Conservation (phyloP, 345 rosid species). For the Eucalyptus marginata region DNA sequence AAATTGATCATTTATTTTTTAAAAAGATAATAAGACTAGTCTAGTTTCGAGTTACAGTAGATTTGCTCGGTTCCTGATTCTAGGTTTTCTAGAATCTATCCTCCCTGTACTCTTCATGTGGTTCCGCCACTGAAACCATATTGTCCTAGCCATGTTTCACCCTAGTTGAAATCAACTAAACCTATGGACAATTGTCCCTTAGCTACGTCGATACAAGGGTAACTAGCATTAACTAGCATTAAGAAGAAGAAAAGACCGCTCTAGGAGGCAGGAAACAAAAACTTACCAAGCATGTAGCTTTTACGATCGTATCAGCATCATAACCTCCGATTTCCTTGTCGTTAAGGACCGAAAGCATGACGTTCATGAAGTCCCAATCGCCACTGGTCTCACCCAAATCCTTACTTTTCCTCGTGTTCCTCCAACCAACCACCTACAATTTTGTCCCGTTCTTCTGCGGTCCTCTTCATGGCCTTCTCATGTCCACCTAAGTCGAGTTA, state of each 20-base stretch:
- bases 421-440: conserved; percentile 1
- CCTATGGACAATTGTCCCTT: no score
- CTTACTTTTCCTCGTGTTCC: neutral
- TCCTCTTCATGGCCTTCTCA: conserved; percentile 8
- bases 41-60: no score
- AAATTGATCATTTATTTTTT: no score
- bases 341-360: neutral
- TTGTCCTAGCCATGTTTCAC: no score
- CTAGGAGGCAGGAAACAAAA: neutral
- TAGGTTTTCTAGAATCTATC: no score
- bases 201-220: no score
- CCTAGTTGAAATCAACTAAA: no score
- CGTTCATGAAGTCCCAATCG: conserved; percentile 4
- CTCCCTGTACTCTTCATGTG: no score
- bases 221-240: no score
- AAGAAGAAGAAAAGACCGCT: neutral
- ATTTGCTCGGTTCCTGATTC: neutral
- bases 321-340: neutral
- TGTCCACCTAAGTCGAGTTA: conserved; percentile 12
- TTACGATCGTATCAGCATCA: neutral
- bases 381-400: no score
- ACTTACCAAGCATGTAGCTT: neutral
- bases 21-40: no score
- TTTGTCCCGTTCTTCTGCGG: neutral
- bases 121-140: no score